Percentiles rank a stretch among this genome's conserved stretches.
Conservation (phyloP, 441 rosid species). For the Mallotus repandus region DNA sequence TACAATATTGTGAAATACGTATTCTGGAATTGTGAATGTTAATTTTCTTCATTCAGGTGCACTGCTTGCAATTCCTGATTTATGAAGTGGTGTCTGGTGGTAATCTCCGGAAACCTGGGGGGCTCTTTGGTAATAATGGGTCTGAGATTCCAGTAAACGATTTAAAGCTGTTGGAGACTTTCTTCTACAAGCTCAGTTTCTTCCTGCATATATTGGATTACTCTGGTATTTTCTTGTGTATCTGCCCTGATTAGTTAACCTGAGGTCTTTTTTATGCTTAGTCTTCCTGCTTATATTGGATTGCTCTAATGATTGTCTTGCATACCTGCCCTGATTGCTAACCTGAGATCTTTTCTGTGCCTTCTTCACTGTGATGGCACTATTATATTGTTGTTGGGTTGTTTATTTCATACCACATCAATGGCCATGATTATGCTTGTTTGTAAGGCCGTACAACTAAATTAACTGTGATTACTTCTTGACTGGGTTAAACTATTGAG, state of each 20-base stretch:
- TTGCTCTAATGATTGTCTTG: conserved; percentile 63
- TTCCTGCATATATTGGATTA: conserved; percentile 97
- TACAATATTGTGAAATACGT: neutral
- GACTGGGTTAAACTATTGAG: conserved; percentile 7
- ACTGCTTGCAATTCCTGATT: conserved; percentile 95
- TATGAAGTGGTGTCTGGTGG: conserved; percentile 99
- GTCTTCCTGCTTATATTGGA: conserved; percentile 95
- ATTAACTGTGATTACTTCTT: conserved; percentile 1
- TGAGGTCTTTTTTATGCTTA: neutral
- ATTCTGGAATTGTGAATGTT: neutral
- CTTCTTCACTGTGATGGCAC: neutral
- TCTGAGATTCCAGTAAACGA: conserved; percentile 98
- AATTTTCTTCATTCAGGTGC: conserved; percentile 58
- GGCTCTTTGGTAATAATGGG: conserved; percentile 96
- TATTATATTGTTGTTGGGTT: neutral
- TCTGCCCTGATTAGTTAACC: conserved; percentile 13
- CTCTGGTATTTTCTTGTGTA: conserved; percentile 54
- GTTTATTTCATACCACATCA: neutral
- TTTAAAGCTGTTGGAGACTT: conserved; percentile 90
- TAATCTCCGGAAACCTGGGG: conserved; percentile 98
- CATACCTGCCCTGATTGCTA: conserved; percentile 16
- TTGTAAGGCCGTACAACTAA: conserved; percentile 8
- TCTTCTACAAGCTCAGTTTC: conserved; percentile 98
- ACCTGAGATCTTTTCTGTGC: neutral
- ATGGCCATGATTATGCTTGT: conserved; percentile 7